Evolutionary conservation across 257 asterid species (phyloP).

Genomic region (Solanum peruvianum): DNA sequence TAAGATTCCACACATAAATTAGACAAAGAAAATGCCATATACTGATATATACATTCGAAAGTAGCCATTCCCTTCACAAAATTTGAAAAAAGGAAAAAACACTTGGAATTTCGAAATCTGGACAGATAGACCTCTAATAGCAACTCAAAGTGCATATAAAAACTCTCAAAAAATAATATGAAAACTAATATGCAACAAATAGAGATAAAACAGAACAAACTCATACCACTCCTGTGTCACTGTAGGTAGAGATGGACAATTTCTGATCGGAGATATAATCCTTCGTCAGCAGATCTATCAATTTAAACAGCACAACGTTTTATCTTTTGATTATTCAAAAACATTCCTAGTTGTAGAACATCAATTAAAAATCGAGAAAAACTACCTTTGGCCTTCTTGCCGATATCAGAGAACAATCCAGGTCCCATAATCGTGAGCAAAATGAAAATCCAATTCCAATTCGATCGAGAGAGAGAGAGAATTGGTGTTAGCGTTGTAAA

Average conservation of each 20-base stretch:
- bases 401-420: conserved; percentile 84
- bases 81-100: neutral
- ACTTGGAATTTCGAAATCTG: neutral
- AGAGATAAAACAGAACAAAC: neutral
- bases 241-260: conserved; percentile 61
- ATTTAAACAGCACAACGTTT: neutral
- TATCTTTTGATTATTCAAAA: neutral
- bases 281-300: conserved; percentile 76
- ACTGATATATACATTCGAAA: neutral
- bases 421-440: conserved; percentile 65
- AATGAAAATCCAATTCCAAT: neutral
- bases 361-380: neutral
- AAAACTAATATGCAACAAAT: neutral
- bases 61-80: neutral
- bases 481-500: neutral
- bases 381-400: conserved; percentile 86
- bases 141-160: neutral
- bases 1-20: neutral
- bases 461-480: neutral
- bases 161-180: neutral
- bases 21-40: neutral
- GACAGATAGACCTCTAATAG: neutral
- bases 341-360: neutral
- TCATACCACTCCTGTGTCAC: conserved; percentile 75
- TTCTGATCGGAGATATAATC: conserved; percentile 86